Conservation (phyloP, 2,329 filamentous ascomycete genomes). For the Beauveria sp. region DNA sequence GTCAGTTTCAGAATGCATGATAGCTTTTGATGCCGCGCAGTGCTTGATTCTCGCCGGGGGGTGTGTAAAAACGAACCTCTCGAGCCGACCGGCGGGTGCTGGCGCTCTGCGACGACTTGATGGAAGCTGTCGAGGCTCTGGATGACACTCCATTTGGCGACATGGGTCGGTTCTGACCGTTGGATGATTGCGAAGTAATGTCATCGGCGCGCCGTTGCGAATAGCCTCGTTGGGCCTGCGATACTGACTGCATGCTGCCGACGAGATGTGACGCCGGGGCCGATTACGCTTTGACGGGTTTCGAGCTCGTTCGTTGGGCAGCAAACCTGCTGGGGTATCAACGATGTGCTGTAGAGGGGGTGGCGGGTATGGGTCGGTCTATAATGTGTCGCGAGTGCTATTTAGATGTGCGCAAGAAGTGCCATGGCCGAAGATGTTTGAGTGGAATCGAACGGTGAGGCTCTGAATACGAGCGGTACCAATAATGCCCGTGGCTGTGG, state of each 20-base stretch:
- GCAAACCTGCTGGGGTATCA: background rate
- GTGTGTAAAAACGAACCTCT: background rate
- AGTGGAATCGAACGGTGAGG: constrained; percentile 2
- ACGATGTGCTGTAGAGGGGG: background rate
- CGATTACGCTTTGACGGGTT: background rate
- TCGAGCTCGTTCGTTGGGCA: background rate
- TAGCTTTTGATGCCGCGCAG: background rate
- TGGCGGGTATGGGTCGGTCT: background rate
- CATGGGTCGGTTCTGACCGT: constrained; percentile 1
- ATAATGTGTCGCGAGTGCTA: background rate
- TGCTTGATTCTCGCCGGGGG: background rate
- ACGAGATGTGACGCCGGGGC: background rate
- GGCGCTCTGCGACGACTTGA: constrained; percentile 8
- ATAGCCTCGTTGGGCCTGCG: constrained; percentile 4
- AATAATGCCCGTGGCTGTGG: too few species aligned
- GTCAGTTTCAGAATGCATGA: constrained; percentile 16
- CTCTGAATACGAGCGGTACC: constrained; percentile 2
- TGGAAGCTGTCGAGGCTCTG: constrained; percentile 6
- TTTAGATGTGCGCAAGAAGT: background rate
- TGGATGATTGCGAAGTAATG: background rate
- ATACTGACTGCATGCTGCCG: constrained; percentile 3
- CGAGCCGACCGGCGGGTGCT: constrained; percentile 7
- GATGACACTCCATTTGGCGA: constrained; percentile 8
- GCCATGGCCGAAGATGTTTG: constrained; percentile 1
- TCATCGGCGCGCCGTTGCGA: constrained; percentile 6